These are phyloP conservation scores for Agaricales sp. DNA, from an alignment of 1,284 basidiomycete species.

Conservation along the genomic window DNA sequence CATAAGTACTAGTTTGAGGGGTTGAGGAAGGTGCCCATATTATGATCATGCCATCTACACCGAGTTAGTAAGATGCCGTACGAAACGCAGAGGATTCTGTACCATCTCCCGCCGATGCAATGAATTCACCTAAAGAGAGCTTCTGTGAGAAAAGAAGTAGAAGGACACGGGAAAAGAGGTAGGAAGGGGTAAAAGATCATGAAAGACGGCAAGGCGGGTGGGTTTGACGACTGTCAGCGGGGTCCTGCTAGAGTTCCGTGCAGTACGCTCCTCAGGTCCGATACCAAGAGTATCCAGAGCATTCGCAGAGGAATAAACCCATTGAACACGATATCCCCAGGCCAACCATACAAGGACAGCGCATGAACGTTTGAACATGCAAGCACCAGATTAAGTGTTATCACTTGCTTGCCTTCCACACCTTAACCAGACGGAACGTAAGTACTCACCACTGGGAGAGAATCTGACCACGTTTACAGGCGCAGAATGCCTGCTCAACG, in stretches of 20 bases:
- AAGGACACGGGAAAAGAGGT: constrained; percentile 3
- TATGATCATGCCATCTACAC: constrained; percentile 91
- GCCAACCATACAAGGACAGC: no score
- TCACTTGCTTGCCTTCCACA: no score
- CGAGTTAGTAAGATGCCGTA: constrained; percentile 10
- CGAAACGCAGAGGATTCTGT: constrained; percentile 19
- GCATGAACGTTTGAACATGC: no score
- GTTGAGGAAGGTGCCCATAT: constrained; percentile 85
- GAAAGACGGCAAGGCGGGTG: background rate
- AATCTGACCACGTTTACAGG: constrained; percentile 96
- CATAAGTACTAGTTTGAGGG: constrained; percentile 64
- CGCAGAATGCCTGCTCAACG: constrained; percentile 86
- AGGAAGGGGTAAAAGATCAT: constrained; percentile 2
- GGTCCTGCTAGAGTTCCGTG: no score
- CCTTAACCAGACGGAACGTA: background rate
- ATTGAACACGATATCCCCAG: no score
- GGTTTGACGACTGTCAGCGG: background rate
- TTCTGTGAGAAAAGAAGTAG: constrained; percentile 3
- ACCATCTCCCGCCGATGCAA: constrained; percentile 95
- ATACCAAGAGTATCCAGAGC: no score
- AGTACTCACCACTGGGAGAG: constrained; percentile 77
- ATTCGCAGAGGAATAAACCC: no score
- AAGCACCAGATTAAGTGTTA: no score
- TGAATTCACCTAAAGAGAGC: constrained; percentile 55
- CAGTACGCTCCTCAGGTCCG: no score